Percentiles rank a stretch among this genome's conserved stretches.
Conservation (phyloP, 2,329 filamentous ascomycete genomes). For the Epichloe sylvatica region DNA sequence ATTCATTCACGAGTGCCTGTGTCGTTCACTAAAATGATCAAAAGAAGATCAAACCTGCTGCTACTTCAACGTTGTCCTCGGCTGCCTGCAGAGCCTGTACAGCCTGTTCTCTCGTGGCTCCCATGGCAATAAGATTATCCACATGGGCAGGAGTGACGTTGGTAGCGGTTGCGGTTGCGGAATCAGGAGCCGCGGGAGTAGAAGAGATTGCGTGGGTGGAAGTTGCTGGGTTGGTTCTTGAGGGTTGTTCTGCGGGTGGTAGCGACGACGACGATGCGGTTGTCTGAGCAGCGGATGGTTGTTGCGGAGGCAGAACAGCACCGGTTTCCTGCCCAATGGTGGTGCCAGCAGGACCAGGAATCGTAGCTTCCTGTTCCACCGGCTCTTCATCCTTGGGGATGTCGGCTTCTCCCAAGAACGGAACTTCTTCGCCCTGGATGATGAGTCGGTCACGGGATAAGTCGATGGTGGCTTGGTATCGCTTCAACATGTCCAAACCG, state of each 20-base stretch:
- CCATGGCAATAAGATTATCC: constrained; percentile 61
- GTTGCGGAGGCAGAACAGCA: constrained; percentile 39
- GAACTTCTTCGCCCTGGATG: constrained; percentile 77
- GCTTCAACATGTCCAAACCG: constrained; percentile 91
- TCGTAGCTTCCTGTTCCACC: constrained; percentile 63
- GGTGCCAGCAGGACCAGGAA: constrained; percentile 77
- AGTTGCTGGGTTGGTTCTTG: constrained; percentile 9
- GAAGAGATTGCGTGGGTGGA: constrained; percentile 9
- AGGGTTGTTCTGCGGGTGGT: constrained; percentile 10
- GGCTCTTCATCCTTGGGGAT: constrained; percentile 78
- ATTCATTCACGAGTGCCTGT: not conserved
- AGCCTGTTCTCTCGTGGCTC: constrained; percentile 63
- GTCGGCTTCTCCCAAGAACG: constrained; percentile 83
- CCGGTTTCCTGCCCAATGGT: constrained; percentile 75
- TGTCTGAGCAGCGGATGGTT: constrained; percentile 9
- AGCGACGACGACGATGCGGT: constrained; percentile 2
- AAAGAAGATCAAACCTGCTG: constrained; percentile 10
- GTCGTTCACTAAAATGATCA: not conserved
- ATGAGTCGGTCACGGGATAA: constrained; percentile 70
- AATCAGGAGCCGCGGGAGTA: constrained; percentile 13
- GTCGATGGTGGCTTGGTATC: constrained; percentile 88
- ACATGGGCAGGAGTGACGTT: constrained; percentile 51
- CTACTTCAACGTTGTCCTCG: constrained; percentile 67
- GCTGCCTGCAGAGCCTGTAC: constrained; percentile 70
- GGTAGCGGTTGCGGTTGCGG: constrained; percentile 2